Percentiles rank a stretch among this genome's conserved stretches.
Evolutionary conservation across 345 rosid species (phyloP).

Genomic region (Raphanus sativus): DNA sequence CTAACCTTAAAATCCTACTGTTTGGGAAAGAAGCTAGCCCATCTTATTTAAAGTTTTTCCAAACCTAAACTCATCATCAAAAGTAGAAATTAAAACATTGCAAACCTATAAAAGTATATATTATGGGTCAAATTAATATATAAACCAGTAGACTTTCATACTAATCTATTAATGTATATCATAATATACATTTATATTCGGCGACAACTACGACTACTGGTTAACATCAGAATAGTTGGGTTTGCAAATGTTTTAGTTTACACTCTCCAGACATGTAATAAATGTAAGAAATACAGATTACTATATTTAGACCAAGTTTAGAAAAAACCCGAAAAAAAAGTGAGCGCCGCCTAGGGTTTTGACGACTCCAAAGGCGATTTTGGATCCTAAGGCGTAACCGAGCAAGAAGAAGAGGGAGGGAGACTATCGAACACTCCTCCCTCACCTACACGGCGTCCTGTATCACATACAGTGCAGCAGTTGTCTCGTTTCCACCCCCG

Average conservation of each 20-base stretch:
- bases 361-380: too few relatives aligned
- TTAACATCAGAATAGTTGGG: too few relatives aligned
- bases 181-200: not conserved
- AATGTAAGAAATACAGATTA: not conserved
- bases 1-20: conserved; percentile 23
- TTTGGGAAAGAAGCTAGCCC: not conserved
- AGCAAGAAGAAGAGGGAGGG: too few relatives aligned
- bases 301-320: not conserved
- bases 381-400: too few relatives aligned
- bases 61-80: not conserved
- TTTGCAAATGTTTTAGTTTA: too few relatives aligned
- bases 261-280: not conserved
- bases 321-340: too few relatives aligned
- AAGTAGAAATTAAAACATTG: not conserved
- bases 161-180: not conserved
- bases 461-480: too few relatives aligned
- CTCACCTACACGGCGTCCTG: too few relatives aligned
- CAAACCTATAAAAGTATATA: not conserved
- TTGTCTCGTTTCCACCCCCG: too few relatives aligned
- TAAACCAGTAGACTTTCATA: not conserved
- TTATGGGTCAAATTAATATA: not conserved
- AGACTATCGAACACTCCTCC: too few relatives aligned
- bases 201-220: not conserved
- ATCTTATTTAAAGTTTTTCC: not conserved
- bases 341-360: too few relatives aligned